phyloP scores from a whole-genome alignment of 2,329 filamentous ascomycete genomes.

The Botryotinia narcissicola region DNA sequence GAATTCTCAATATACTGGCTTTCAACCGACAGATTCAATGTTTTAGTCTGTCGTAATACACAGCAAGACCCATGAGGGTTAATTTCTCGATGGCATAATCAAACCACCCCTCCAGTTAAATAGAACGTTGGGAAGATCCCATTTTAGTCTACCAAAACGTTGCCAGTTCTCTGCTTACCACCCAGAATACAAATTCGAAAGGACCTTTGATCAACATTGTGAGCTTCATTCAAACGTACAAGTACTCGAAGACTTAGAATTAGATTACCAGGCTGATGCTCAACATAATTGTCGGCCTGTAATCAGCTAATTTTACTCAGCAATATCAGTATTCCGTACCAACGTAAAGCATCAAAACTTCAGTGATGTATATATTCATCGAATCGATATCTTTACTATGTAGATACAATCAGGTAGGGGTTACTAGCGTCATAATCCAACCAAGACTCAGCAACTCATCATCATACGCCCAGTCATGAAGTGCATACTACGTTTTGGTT shows the following conservation, averaged over 20 bases:
- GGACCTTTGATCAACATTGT: not conserved
- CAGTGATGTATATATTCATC: conserved; percentile 21
- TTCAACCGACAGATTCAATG: conserved; percentile 19
- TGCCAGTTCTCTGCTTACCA: conserved; percentile 7
- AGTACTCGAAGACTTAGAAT: conserved; percentile 20
- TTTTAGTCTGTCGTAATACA: conserved; percentile 15
- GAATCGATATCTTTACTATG: conserved; percentile 21
- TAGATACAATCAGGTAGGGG: not conserved
- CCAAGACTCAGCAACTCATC: not conserved
- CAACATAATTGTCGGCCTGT: conserved; percentile 11
- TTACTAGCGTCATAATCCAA: not conserved
- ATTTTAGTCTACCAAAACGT: conserved; percentile 1
- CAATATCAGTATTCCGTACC: not conserved
- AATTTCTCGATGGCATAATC: conserved; percentile 5
- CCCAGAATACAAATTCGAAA: not conserved
- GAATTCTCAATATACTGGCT: not conserved
- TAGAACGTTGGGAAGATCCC: not conserved
- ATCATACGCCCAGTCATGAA: not conserved
- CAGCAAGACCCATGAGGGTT: conserved; percentile 2
- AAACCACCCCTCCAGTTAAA: not conserved
- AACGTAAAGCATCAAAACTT: conserved; percentile 8
- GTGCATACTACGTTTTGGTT: conserved; percentile 11
- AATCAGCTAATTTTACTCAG: not conserved
- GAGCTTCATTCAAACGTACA: conserved; percentile 15
- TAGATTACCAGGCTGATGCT: conserved; percentile 23